Evolutionary conservation across 2,329 filamentous ascomycete species (phyloP), one percentile per base, ranked within the genome.

Genomic region (Arthrinium puccinioides): DNA sequence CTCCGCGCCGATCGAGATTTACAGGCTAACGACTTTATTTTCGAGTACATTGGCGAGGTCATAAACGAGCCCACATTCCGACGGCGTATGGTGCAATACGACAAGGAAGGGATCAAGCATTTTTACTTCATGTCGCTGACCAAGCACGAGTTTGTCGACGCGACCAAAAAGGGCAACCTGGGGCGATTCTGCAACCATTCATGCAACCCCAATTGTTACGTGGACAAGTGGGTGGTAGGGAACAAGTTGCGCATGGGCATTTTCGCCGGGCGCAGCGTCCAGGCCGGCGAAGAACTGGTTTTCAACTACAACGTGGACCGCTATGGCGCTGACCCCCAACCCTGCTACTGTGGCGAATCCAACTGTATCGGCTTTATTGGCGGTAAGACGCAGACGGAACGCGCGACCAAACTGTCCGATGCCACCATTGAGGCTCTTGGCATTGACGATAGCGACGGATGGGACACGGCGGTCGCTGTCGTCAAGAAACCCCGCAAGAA

Each of bases 251-350:
- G 92, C 52, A 98, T 98, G 92, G 92, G 92, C 52, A 97, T 98
- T 50, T 98, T 98, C 67, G 87, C 89, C 51, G 77, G 86, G 63
- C 86, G 89, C 46, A 72, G 76, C 53, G 83, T 98, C 56, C 79
- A 81, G 55, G 81, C 85, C 14, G 92, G 92, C 38, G 92, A 98
- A 61, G 92, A 98, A 61, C 70, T 98, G 39, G 89, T 95, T 16
- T 98, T 98, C 71, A 96, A 98, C 68, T 98, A 98, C 76, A 98
- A 98, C 53, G 92, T 98, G 47, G 92, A 98, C 62, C 82, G 92
- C 47, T 98, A 98, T 57, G 92, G 92, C 45, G 89, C 92, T 29
- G 88, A 98, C 51, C 90, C 92, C 29, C 90, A 97, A 61, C 88
- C 87, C 20, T 98, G 92, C 63, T 97, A 97, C 62, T 98, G 92